Evolutionary conservation across 371 early-diverging fungal genomes (phyloP), one percentile per base, ranked within the genome.

Genomic region (Mortierella sp.): DNA sequence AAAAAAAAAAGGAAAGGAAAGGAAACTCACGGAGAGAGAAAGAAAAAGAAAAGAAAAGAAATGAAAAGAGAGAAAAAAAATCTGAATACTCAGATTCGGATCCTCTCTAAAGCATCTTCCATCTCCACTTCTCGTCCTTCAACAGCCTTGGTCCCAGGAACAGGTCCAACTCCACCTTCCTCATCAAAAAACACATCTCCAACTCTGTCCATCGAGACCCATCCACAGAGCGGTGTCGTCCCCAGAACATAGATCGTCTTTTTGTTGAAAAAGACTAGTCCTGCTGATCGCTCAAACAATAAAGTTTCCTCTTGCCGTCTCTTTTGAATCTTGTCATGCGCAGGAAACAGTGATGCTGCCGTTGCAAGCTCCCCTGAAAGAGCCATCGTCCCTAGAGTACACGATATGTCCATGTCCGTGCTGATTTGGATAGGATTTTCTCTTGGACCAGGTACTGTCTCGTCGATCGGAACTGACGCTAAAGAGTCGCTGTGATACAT

Each of bases 211-310:
- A 82, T 60, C 14, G 87, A 79, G 4, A 88, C 84, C 90, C 90
- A 90, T 18, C 86, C 82, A 28, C 86, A 88, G 14, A 90, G 76
- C 14, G 90, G 90, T 4, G 90, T 88, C 18, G 79, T 79, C 15
- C 87, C 88, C 4, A 84, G 77, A 0, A 82, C 84, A 64, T 90
- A 90, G 60, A 85, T 84, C 0, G 87, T 81, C 64, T 84, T 79
- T 44, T 83, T 82, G 70, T 88, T 88, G 81, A 87, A 90, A 56
- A 90, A 85, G 21, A 89, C 72, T 4, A 89, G 66, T 0, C 90
- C 90, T 71, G 88, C 90, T 15, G 88, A 73, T 1, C 77, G 75
- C 57, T 83, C 70, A n/a, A 77, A 73, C n/a, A 73, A 64, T 12
- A 74, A 66, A 19, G 68, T 48, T 50, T 84, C 28, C 53, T 84